Percentiles rank a stretch among this genome's conserved stretches.
Evolutionary conservation across 2,329 filamentous ascomycete species (phyloP).

Genomic region (Pestalotiopsis sp.): DNA sequence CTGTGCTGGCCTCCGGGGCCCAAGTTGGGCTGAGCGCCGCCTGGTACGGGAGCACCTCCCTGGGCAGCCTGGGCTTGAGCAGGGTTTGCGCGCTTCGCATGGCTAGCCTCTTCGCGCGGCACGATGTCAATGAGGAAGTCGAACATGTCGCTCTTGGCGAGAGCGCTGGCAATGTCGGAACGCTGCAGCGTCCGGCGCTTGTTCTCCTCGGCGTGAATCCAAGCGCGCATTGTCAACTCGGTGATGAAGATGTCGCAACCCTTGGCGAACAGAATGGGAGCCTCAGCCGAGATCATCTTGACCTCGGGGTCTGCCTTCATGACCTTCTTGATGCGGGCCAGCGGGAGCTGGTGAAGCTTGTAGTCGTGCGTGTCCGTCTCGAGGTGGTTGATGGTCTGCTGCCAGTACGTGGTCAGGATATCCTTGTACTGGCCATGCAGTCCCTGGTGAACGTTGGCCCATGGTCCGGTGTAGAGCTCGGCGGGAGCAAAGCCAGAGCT

Average conservation of each 20-base stretch:
- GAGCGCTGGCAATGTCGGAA: constrained; percentile 92
- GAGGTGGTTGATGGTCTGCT: constrained; percentile 94
- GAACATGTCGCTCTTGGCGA: constrained; percentile 99
- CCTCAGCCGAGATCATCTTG: constrained; percentile 99
- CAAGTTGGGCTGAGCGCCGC: constrained; percentile 53
- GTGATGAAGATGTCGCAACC: constrained; percentile 99
- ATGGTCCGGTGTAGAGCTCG: constrained; percentile 90
- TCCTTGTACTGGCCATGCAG: constrained; percentile 92
- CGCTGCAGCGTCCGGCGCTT: constrained; percentile 94
- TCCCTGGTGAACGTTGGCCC: constrained; percentile 98
- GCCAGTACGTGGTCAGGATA: constrained; percentile 98
- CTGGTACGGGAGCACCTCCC: constrained; percentile 32
- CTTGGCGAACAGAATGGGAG: constrained; percentile 96
- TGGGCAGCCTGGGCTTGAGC: constrained; percentile 50
- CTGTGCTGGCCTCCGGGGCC: constrained; percentile 56
- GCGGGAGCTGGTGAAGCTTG: constrained; percentile 93
- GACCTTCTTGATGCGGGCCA: constrained; percentile 99
- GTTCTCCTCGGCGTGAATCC: constrained; percentile 99
- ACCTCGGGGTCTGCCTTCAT: constrained; percentile 99
- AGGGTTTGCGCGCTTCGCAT: constrained; percentile 73
- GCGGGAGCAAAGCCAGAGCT: constrained; percentile 87
- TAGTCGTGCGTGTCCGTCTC: constrained; percentile 97
- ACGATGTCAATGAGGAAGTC: constrained; percentile 99
- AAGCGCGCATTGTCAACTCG: constrained; percentile 97
- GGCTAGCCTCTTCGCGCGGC: constrained; percentile 88